A percentile compares a stretch with the other conserved stretches of the same genome.
Conservation (phyloP, 805 yeast genomes). For the Lachancea quebecensis region DNA sequence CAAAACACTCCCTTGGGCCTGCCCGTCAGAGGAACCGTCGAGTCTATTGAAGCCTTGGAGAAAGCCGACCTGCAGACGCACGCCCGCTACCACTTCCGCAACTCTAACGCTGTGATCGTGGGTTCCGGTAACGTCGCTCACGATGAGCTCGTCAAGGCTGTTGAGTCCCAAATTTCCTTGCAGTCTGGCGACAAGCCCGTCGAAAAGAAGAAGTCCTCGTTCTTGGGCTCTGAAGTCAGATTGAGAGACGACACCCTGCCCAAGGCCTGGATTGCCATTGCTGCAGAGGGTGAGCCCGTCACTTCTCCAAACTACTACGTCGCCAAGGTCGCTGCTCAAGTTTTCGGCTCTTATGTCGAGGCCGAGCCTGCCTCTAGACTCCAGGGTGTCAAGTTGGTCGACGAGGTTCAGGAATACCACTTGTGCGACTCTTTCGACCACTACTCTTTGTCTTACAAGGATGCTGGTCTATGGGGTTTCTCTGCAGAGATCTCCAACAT, state of each 20-base stretch:
- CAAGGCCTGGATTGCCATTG: conserved; percentile 69
- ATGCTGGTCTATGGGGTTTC: conserved; percentile 82
- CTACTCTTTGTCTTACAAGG: conserved; percentile 66
- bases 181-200: conserved; percentile 46
- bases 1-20: conserved; percentile 77
- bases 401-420: conserved; percentile 63
- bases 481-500: conserved; percentile 57
- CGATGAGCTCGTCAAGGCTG: conserved; percentile 60
- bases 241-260: conserved; percentile 84
- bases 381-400: conserved; percentile 65
- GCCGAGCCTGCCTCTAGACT: conserved; percentile 47
- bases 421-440: conserved; percentile 65
- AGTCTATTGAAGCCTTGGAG: conserved; percentile 52
- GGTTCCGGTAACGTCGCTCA: conserved; percentile 64
- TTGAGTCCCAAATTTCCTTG: conserved; percentile 42
- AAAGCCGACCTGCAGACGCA: conserved; percentile 51
- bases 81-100: conserved; percentile 48
- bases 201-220: conserved; percentile 46
- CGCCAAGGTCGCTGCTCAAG: conserved; percentile 66
- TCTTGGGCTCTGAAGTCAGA: conserved; percentile 83
- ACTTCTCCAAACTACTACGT: conserved; percentile 59
- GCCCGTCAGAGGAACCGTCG: conserved; percentile 71
- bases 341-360: conserved; percentile 51
- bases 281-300: conserved; percentile 64
- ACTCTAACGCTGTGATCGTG: conserved; percentile 62